phyloP scores from a whole-genome alignment of 768 basidiomycete genomes.

The Cystofilobasidium ferigula region DNA sequence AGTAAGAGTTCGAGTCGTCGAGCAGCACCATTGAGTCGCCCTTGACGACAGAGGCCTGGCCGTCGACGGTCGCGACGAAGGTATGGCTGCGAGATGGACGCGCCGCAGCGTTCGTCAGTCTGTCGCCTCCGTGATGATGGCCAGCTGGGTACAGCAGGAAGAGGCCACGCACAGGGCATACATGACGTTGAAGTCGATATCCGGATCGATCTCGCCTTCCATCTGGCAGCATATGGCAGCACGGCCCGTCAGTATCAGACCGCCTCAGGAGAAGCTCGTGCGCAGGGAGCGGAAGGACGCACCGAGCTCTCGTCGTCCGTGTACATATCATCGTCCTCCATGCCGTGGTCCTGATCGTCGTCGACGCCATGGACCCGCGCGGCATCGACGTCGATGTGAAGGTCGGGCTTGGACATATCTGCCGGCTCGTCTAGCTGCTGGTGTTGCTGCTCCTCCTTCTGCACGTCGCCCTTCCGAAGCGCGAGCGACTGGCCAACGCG shows the following conservation, averaged over 20 bases:
- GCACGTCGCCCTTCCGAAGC: not conserved
- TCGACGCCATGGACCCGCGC: not conserved
- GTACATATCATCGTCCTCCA: slow-evolving; percentile 6
- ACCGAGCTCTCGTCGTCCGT: slow-evolving; percentile 2
- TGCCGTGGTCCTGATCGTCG: not conserved
- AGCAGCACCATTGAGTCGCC: slow-evolving; percentile 91
- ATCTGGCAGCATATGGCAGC: too few species aligned
- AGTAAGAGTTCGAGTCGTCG: slow-evolving; percentile 98
- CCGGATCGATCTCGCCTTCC: slow-evolving; percentile 20
- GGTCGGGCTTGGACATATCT: not conserved
- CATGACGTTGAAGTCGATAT: slow-evolving; percentile 38
- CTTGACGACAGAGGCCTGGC: slow-evolving; percentile 96
- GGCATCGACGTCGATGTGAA: slow-evolving; percentile 4
- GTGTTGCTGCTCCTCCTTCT: not conserved
- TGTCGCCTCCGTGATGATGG: not conserved
- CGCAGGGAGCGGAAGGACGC: not conserved
- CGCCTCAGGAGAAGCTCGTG: too few species aligned
- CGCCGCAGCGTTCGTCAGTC: not conserved
- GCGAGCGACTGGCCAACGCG: not conserved
- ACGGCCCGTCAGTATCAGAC: too few species aligned
- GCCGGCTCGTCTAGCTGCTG: not conserved
- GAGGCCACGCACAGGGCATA: slow-evolving; percentile 36
- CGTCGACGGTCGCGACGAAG: slow-evolving; percentile 95
- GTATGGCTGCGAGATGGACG: slow-evolving; percentile 63
- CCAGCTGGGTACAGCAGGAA: slow-evolving; percentile 31